Evolutionary conservation across 169 alveolate species (phyloP).

Genomic region (Plasmodium relictum): DNA sequence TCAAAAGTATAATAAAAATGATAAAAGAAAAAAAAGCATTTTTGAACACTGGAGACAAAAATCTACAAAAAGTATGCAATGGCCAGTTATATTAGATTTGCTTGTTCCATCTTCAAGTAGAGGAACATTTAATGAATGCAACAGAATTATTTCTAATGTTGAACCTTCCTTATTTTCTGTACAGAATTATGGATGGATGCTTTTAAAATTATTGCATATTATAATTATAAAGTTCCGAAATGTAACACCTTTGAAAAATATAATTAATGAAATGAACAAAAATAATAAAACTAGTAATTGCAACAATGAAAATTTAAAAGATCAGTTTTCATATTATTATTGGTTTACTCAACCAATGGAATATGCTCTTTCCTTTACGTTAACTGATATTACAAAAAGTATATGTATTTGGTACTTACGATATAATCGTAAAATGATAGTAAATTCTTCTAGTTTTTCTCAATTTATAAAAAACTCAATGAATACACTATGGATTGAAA

Average conservation of each 20-base stretch:
- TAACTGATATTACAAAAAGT: constrained; percentile 75
- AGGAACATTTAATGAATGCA: constrained; percentile 51
- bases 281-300: not conserved
- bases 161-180: constrained; percentile 78
- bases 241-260: constrained; percentile 47
- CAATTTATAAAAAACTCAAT: constrained; percentile 70
- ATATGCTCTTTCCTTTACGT: constrained; percentile 54
- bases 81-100: constrained; percentile 82
- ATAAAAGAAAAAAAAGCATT: constrained; percentile 56
- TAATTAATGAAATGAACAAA: constrained; percentile 35
- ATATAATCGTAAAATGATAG: constrained; percentile 62
- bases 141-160: constrained; percentile 35
- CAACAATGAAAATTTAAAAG: constrained; percentile 13
- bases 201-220: constrained; percentile 78
- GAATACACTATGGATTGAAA: constrained; percentile 82
- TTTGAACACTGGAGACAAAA: constrained; percentile 62
- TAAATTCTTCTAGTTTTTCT: constrained; percentile 67
- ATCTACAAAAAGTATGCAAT: constrained; percentile 62
- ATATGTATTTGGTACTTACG: constrained; percentile 72
- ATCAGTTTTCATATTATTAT: constrained; percentile 39
- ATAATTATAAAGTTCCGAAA: constrained; percentile 74
- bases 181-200: constrained; percentile 82
- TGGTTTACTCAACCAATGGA: constrained; percentile 69
- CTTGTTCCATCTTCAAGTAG: constrained; percentile 75
- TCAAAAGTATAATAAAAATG: constrained; percentile 34